Evolutionary conservation across 2,329 filamentous ascomycete genomes (phyloP).

Genomic region (Stemphylium vesicarium): DNA sequence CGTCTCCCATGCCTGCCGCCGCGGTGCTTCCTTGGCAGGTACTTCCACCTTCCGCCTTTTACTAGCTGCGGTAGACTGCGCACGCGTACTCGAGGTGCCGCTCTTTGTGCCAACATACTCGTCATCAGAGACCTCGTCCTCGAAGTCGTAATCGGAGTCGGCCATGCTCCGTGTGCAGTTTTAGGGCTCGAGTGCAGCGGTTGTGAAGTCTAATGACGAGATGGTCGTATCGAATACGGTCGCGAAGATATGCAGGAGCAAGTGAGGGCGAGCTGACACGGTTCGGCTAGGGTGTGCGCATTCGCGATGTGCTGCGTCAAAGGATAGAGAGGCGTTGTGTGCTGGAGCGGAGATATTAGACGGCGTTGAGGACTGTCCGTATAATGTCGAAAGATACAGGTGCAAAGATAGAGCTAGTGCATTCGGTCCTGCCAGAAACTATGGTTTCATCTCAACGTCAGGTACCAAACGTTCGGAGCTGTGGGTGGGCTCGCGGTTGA

Average conservation of each 20-base stretch:
- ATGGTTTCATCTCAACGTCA: not conserved
- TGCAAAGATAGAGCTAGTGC: not conserved
- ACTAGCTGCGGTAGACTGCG: constrained; percentile 25
- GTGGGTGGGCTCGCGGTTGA: constrained; percentile 14
- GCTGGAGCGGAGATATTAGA: constrained; percentile 4
- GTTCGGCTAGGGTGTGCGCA: not conserved
- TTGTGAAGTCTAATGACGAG: not conserved
- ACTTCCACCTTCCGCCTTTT: constrained; percentile 28
- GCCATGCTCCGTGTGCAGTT: constrained; percentile 60
- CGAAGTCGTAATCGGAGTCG: constrained; percentile 75
- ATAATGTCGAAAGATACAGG: not conserved
- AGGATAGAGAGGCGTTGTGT: constrained; percentile 1
- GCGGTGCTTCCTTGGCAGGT: constrained; percentile 38
- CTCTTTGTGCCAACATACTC: constrained; percentile 59
- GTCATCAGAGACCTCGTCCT: constrained; percentile 69
- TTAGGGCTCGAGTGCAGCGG: not conserved
- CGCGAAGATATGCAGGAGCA: not conserved
- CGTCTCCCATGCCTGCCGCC: constrained; percentile 57
- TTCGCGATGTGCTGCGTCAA: not conserved
- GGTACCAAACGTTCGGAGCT: constrained; percentile 5
- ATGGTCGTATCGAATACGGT: not conserved
- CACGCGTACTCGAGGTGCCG: constrained; percentile 31
- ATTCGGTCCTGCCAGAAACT: constrained; percentile 3
- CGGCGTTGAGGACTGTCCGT: constrained; percentile 12
- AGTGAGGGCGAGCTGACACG: not conserved